Conservation (phyloP, 1,284 basidiomycete genomes). For the Agaricales sp. region DNA sequence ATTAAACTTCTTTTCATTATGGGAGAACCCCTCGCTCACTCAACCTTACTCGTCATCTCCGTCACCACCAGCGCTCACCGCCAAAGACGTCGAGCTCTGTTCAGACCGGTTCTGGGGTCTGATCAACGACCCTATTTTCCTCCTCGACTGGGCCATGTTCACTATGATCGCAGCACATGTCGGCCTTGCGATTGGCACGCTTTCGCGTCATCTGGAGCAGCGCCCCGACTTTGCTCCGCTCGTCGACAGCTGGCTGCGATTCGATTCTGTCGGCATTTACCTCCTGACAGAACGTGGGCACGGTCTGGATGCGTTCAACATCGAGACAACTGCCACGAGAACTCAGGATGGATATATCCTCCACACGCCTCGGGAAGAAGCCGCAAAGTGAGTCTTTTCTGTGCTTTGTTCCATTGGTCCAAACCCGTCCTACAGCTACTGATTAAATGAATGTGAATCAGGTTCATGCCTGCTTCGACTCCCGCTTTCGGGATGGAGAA, state of each 20-base stretch:
- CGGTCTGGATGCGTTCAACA: conserved; percentile 46
- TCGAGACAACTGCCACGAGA: conserved; percentile 49
- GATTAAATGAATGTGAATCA: conserved; percentile 14
- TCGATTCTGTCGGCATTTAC: conserved; percentile 39
- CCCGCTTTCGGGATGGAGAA: conserved; percentile 41
- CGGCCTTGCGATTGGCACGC: conserved; percentile 38
- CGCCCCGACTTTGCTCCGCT: conserved; percentile 37
- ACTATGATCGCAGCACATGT: conserved; percentile 37
- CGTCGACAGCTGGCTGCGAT: conserved; percentile 32
- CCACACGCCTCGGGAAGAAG: conserved; percentile 42
- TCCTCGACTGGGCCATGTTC: conserved; percentile 36
- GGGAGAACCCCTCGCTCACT: conserved; percentile 5
- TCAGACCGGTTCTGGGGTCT: conserved; percentile 35
- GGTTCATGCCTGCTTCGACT: conserved; percentile 50
- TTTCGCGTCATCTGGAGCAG: conserved; percentile 32
- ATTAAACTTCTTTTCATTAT: conserved; percentile 9
- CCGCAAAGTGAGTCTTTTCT: conserved; percentile 35
- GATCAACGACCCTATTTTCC: conserved; percentile 38
- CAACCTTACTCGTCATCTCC: conserved; percentile 5
- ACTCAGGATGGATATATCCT: conserved; percentile 38
- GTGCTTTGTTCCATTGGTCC: conserved; percentile 3
- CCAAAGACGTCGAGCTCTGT: conserved; percentile 33
- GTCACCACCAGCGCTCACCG: conserved; percentile 27
- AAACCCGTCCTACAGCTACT: no score
- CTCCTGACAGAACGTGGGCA: conserved; percentile 47